Percentiles rank a stretch among this genome's conserved stretches.
Conservation (phyloP, 2,329 filamentous ascomycete species). For the Remersonia thermophila region DNA sequence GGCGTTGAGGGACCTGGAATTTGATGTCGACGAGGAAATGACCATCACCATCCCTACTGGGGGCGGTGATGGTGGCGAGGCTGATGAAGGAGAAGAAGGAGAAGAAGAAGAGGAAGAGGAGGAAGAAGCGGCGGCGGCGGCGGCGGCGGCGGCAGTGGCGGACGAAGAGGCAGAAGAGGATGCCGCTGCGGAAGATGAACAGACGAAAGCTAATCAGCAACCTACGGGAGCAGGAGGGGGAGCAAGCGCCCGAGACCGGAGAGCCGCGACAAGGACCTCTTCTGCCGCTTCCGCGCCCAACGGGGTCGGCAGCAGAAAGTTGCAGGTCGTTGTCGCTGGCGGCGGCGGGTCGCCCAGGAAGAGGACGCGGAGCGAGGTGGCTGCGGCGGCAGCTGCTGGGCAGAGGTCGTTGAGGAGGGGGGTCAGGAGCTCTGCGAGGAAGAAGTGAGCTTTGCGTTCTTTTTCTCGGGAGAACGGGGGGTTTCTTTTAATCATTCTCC, state of each 20-base stretch:
- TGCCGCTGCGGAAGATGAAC: too few species aligned
- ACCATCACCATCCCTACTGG: conserved; percentile 1
- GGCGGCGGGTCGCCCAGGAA: conserved; percentile 1
- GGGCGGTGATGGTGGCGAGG: neutral
- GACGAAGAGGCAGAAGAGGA: too few species aligned
- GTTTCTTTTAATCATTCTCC: too few species aligned
- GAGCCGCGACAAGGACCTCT: too few species aligned
- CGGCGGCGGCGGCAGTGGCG: too few species aligned
- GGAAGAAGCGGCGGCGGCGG: neutral
- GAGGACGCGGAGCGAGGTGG: conserved; percentile 4
- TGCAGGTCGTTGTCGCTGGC: neutral
- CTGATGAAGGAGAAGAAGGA: neutral
- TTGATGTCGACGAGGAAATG: conserved; percentile 36
- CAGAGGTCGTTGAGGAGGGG: conserved; percentile 19
- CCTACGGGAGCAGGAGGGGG: too few species aligned
- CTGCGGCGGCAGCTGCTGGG: conserved; percentile 3
- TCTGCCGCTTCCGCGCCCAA: too few species aligned
- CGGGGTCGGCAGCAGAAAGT: neutral
- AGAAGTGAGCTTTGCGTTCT: conserved; percentile 14
- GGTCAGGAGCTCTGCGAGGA: conserved; percentile 22
- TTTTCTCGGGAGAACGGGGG: neutral
- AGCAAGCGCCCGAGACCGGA: too few species aligned
- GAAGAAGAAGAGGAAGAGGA: neutral
- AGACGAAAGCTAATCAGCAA: too few species aligned
- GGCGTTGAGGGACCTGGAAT: conserved; percentile 59